Percentiles rank a stretch among this genome's conserved stretches.
Evolutionary conservation across 2,329 filamentous ascomycete species (phyloP).

Genomic region (Chrysoporthe deuterocubensis): DNA sequence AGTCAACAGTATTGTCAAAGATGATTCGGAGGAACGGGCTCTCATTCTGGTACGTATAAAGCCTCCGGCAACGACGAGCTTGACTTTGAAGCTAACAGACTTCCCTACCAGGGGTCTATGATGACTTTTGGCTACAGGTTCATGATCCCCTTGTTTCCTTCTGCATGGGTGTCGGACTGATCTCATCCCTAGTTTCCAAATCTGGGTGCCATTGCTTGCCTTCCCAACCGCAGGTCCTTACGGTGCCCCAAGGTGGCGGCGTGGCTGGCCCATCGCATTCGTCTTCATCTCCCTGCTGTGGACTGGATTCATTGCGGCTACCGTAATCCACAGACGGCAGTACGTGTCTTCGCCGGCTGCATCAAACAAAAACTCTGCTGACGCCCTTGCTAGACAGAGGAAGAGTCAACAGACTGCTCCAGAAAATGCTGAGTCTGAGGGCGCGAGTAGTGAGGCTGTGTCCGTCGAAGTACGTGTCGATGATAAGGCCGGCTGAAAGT

Average conservation of each 20-base stretch:
- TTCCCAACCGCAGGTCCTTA: constrained; percentile 47
- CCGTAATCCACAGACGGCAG: constrained; percentile 40
- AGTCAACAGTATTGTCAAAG: constrained; percentile 47
- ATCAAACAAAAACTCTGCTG: background rate
- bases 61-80: background rate
- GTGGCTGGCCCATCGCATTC: constrained; percentile 52
- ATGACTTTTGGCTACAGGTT: constrained; percentile 49
- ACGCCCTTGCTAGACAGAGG: constrained; percentile 7
- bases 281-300: constrained; percentile 50
- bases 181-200: constrained; percentile 39
- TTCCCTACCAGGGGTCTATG: constrained; percentile 43
- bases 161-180: background rate
- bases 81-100: constrained; percentile 1
- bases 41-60: constrained; percentile 39
- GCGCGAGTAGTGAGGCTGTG: constrained; percentile 11
- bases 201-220: constrained; percentile 48
- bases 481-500: constrained; percentile 13
- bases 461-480: constrained; percentile 16
- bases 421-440: background rate
- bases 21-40: constrained; percentile 46
- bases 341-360: constrained; percentile 26
- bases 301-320: constrained; percentile 44
- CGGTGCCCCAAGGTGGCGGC: constrained; percentile 51
- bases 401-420: constrained; percentile 3
- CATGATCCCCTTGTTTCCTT: background rate